Conservation (phyloP, 331 rosid species). For the Malus hybrid region DNA sequence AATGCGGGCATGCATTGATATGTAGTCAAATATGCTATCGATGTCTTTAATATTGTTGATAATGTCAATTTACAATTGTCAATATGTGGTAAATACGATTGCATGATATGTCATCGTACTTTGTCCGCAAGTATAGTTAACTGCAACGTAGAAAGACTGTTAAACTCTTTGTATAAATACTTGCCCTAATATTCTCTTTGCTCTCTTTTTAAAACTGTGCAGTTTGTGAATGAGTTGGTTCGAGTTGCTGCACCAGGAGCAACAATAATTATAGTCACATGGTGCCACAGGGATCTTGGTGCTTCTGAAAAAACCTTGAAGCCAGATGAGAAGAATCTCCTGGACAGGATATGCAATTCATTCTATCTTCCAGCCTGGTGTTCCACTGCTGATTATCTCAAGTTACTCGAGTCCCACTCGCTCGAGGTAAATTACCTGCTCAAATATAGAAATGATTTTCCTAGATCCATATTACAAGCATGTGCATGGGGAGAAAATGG, state of each 20-base stretch:
- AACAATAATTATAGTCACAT: constrained; percentile 73
- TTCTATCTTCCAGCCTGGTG: constrained; percentile 95
- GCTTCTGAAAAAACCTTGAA: constrained; percentile 48
- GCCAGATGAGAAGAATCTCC: constrained; percentile 63
- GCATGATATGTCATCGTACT: no score
- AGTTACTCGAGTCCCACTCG: constrained; percentile 40
- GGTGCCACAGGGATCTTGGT: constrained; percentile 90
- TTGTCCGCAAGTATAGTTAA: no score
- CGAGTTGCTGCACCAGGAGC: constrained; percentile 90
- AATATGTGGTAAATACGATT: no score
- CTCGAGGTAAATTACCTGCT: constrained; percentile 42
- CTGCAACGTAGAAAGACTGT: no score
- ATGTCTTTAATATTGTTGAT: no score
- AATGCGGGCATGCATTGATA: no score
- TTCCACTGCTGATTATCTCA: constrained; percentile 73
- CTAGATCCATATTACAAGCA: no score
- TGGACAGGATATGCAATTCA: constrained; percentile 65
- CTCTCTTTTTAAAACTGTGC: constrained; percentile 1
- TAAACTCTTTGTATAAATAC: neutral
- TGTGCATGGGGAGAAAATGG: no score
- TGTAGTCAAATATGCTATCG: no score
- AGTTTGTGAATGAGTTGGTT: constrained; percentile 81
- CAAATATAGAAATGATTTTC: no score
- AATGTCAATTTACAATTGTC: no score
- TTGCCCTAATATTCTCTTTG: neutral